Evolutionary conservation across 2,329 filamentous ascomycete genomes (phyloP).

Genomic region (Aspergillus quadrilineatus): DNA sequence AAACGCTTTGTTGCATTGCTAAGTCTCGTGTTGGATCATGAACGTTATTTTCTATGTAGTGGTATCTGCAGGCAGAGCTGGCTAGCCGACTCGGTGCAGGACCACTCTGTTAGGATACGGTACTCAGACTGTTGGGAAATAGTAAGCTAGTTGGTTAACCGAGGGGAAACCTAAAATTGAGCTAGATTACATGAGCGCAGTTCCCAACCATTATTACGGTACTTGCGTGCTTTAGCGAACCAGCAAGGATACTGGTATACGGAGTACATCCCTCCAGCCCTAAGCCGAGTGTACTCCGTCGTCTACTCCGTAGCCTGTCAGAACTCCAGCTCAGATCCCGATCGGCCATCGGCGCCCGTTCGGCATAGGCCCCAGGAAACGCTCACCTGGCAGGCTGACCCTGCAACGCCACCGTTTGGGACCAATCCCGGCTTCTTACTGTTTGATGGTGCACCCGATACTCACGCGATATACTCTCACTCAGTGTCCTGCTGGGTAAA

Average conservation of each 20-base stretch:
- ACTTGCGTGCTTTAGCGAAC: not conserved
- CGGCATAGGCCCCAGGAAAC: not conserved
- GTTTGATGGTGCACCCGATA: not conserved
- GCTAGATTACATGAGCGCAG: no score
- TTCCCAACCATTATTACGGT: not conserved
- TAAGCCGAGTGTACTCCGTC: not conserved
- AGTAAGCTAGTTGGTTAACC: no score
- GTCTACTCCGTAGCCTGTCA: not conserved
- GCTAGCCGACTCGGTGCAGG: no score
- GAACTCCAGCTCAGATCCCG: not conserved
- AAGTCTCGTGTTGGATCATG: no score
- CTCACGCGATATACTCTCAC: not conserved
- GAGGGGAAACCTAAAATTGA: no score
- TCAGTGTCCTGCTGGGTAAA: not conserved
- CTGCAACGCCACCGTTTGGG: not conserved
- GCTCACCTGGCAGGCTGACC: not conserved
- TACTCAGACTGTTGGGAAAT: no score
- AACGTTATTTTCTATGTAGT: no score
- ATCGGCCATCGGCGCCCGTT: not conserved
- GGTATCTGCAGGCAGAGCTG: no score
- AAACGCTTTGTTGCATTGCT: no score
- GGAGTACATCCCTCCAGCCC: not conserved
- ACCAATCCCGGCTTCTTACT: not conserved
- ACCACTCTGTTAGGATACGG: no score
- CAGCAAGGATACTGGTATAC: no score